These are phyloP conservation scores for Ettlia oleoabundans DNA, from an alignment of 139 green algal genomes.

Conservation along the genomic window DNA sequence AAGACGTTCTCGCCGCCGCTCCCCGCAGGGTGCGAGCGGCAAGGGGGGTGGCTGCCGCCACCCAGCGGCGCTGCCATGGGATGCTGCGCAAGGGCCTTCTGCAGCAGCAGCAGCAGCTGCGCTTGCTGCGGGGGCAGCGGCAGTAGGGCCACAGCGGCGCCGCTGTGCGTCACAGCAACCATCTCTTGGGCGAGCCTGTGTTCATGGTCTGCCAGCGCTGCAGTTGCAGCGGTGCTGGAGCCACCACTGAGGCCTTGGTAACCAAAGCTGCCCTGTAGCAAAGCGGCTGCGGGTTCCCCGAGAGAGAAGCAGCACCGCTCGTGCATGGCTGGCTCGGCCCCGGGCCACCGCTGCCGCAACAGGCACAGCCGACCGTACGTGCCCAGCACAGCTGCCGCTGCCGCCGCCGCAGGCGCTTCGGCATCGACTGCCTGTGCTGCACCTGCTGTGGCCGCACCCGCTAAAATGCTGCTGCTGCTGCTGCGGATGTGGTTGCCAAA, in stretches of 20 bases:
- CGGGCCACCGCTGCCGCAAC: conserved; percentile 13
- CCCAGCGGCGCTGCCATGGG: neutral
- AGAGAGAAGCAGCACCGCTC: neutral
- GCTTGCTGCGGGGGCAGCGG: neutral
- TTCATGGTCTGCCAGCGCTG: neutral
- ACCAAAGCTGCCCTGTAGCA: conserved; percentile 15
- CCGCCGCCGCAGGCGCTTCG: neutral
- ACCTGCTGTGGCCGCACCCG: neutral
- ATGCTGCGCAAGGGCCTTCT: conserved; percentile 4
- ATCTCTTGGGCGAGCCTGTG: neutral
- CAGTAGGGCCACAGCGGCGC: neutral
- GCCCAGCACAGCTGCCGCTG: conserved; percentile 1
- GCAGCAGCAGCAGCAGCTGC: neutral
- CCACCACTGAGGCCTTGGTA: neutral
- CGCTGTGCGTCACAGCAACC: neutral
- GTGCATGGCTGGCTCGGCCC: neutral
- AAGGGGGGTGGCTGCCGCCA: neutral
- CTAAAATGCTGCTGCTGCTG: neutral
- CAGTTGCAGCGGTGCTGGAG: neutral
- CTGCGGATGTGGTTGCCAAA: neutral
- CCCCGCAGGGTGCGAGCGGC: too few species aligned
- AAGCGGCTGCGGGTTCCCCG: neutral
- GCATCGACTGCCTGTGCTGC: too few species aligned
- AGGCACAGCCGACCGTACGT: neutral
- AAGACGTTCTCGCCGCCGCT: neutral